Conservation (phyloP, 1,139 yeast species). For the Scheffersomyces stambukii region DNA sequence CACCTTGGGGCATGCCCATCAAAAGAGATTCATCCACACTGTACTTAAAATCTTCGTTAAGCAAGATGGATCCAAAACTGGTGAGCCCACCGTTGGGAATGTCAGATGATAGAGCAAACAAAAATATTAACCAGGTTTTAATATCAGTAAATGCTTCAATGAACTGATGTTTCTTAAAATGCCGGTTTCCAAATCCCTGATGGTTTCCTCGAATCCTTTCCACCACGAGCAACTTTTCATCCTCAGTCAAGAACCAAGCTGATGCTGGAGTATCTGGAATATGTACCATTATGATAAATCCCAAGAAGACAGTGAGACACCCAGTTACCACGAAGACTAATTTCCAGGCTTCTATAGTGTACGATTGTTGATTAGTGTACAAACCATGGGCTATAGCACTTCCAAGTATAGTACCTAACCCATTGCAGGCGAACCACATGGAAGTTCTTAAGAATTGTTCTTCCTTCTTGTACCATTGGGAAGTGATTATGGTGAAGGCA, state of each 20-base stretch:
- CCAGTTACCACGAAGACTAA: conserved; percentile 30
- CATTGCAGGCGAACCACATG: conserved; percentile 30
- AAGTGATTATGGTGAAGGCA: conserved; percentile 50
- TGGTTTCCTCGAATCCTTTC: conserved; percentile 35
- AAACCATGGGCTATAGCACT: conserved; percentile 22
- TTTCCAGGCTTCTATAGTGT: conserved; percentile 27
- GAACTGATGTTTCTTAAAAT: conserved; percentile 52
- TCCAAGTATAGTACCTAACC: conserved; percentile 25
- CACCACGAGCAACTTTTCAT: conserved; percentile 40
- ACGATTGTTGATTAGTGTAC: conserved; percentile 12
- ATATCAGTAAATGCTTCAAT: conserved; percentile 48
- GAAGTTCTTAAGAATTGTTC: conserved; percentile 22
- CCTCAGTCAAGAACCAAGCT: conserved; percentile 38
- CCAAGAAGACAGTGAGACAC: conserved; percentile 22
- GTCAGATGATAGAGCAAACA: conserved; percentile 22
- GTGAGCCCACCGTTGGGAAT: conserved; percentile 40
- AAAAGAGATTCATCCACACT: conserved; percentile 21
- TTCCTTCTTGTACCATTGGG: conserved; percentile 23
- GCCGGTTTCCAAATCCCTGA: conserved; percentile 55
- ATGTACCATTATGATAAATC: conserved; percentile 18
- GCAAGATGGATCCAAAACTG: conserved; percentile 42
- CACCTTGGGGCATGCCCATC: conserved; percentile 35
- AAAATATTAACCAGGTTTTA: conserved; percentile 40
- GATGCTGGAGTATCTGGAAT: conserved; percentile 27
- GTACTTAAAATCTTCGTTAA: conserved; percentile 43